Evolutionary conservation across 805 yeast genomes (phyloP), one percentile per base, ranked within the genome.

Genomic region (Phaffomyces thermotolerans): DNA sequence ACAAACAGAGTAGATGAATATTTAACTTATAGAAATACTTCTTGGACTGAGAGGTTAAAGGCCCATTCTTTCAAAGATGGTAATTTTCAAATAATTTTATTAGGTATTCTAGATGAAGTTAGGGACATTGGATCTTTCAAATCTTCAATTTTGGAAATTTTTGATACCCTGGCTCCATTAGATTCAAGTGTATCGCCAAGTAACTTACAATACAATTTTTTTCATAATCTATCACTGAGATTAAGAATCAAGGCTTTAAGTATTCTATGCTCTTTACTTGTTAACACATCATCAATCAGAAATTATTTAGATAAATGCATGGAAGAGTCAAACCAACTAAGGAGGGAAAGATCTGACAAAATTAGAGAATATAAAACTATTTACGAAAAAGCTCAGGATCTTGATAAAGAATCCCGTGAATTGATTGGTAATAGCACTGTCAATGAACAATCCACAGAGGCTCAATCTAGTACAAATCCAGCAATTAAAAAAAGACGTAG

Each of bases 1-100:
- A 48, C 49, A 6, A 48, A 52, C 40, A 54, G 53, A 8, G 60
- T 67, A 14, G 64, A 69, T 34, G 64, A 63, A 44, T 56, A 64
- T 45, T 39, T 84, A 52, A 76, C 79, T 45, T 75, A 78, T 59
- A 68, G 82, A 43, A 79, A 79, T 36, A 64, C 67, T 0, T 63
- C 79, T 12, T 93, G 98, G 96, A 76, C 79, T 46, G 95, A 84
- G 27, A 69, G 95, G 34, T 68, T 91, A 17, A 73, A 80, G 13
- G 80, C 76, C 43, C 76, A 96, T 43, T 75, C 76, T 49, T 93
- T 85, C 60, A 78, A 73, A 53, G 89, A 87, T 54, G 95, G 96
- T 4, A 79, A 78, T 43, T 91, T 97, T 96, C 82, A 87, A 53
- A 72, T 83, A 34, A 75, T 84, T 36, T 61, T 90, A 36, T 60